Evolutionary conservation across 2,329 filamentous ascomycete genomes (phyloP), one percentile per base, ranked within the genome.

Genomic region (Hypomyces perniciosus): DNA sequence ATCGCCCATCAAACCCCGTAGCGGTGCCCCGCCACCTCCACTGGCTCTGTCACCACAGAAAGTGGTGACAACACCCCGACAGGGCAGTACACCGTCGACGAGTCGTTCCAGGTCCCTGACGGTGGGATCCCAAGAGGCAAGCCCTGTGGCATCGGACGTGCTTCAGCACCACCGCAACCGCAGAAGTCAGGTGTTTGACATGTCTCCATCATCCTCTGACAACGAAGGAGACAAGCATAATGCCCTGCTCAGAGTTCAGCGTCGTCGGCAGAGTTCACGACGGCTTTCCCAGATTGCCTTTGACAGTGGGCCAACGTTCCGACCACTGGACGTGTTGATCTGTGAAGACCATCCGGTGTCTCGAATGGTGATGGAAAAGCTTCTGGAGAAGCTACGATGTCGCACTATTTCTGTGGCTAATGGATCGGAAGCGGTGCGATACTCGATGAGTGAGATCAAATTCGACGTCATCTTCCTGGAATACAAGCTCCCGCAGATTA

Each of bases 391-490:
- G 70, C 75, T 97, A 34, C 86, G 90, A 34, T 99, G 93, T 62
- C 88, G 93, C 39, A 96, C 92, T 7, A 93, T 99, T 61, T 90
- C 89, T 3, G 92, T 93, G 4, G 80, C 85, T 3, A 96, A 91
- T 59, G 93, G 93, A 1, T 85, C 89, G 0, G 93, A 99, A 64
- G 93, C 92, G 8, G 86, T 96, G 61, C 84, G 92, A 26, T 96
- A 93, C 69, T 90, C 93, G 29, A 88, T 95, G 77, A 92, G 92
- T 63, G 92, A 97, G 65, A 92, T 99, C 65, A 95, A 97, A 64
- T 99, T 97, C 64, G 93, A 99, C 69, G 90, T 96, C 61, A 96
- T 99, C 65, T 93, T 99, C 76, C 92, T 96, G 68, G 93, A 99
- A 69, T 96, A 90, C 72, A 95, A 92, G 66, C 75, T 99, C 42